A percentile compares a stretch with the other conserved stretches of the same genome.
phyloP scores from a whole-genome alignment of 192 early-diverging fungal genomes.

The Endogone sp. region DNA sequence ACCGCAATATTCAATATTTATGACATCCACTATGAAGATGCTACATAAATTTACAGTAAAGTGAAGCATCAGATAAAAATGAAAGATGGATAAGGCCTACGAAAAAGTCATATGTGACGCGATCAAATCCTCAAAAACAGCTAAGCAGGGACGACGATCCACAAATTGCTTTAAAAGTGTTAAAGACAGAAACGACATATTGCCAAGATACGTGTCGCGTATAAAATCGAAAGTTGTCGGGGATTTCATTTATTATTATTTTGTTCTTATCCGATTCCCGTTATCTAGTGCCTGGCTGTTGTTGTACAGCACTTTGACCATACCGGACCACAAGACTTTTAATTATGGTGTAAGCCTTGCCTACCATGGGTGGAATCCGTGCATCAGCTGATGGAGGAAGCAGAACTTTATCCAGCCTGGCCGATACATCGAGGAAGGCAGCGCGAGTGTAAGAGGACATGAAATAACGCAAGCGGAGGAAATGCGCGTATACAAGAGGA shows the following conservation, averaged over 20 bases:
- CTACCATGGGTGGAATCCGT: conserved; percentile 36
- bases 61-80: too few relatives aligned
- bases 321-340: conserved; percentile 26
- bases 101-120: too few relatives aligned
- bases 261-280: background rate
- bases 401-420: conserved; percentile 32
- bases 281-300: background rate
- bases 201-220: too few relatives aligned
- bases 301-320: conserved; percentile 25
- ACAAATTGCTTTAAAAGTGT: too few relatives aligned
- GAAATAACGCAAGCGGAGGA: conserved; percentile 70
- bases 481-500: conserved; percentile 61
- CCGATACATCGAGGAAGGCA: conserved; percentile 32
- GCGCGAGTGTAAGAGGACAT: conserved; percentile 49
- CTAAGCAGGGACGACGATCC: too few relatives aligned
- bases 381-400: conserved; percentile 43
- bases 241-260: background rate
- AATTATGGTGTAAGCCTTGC: conserved; percentile 35
- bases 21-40: too few relatives aligned
- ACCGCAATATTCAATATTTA: too few relatives aligned
- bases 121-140: too few relatives aligned
- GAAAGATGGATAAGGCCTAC: too few relatives aligned
- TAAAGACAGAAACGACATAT: too few relatives aligned
- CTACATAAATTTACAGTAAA: too few relatives aligned
- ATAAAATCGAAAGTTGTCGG: too few relatives aligned